Evolutionary conservation across 352 stramenopile genomes (phyloP), one percentile per base, ranked within the genome.

Genomic region (Blastocystis sp.): DNA sequence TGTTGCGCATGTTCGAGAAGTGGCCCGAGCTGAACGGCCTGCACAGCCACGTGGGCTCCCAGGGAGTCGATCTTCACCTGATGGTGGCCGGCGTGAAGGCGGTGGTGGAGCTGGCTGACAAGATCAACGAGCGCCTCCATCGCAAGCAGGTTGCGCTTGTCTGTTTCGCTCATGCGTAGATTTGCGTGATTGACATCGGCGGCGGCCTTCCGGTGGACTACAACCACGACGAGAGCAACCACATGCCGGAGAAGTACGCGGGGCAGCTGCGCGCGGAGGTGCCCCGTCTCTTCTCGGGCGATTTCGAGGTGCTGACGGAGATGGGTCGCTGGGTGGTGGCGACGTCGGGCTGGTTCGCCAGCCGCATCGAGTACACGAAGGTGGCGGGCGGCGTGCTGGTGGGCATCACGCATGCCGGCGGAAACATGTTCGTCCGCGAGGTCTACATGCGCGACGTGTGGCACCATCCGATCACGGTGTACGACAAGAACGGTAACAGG

Each of bases 131-230:
- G 41, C 7, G 34, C 17, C 61, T 86, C 14, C 28, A 52, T 28
- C 61, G 53, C 19, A 76, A 86, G 23, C 76, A 86, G 53, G 74
- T 82, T 17, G 2, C 7, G 19, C 9, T 21, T 23, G 88, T 89
- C 56, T 84, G 94, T 3, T 91, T 90, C 5, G 11, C 1, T 48
- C 86, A 90, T 17, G 89, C 91, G 40, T 93, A 95, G 78, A 91
- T 97, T 53, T 61, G 84, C 21, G 91, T 93, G 34, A 89, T 97
- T 34, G 94, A 97, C 88, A 96, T 97, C 88, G 94, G 94, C 34
- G 94, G 94, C 45, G 94, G 94, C 5, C 90, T 97, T 81, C 92
- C 93, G 0, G 95, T 93, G 0, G 92, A 95, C 61, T 97, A 96
- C 88, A 91, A 94, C 69, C 93, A 92, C 28, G 91, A 93, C 60